phyloP scores from a whole-genome alignment of 805 yeast genomes.

The Cyberlindnera bimundalis region DNA sequence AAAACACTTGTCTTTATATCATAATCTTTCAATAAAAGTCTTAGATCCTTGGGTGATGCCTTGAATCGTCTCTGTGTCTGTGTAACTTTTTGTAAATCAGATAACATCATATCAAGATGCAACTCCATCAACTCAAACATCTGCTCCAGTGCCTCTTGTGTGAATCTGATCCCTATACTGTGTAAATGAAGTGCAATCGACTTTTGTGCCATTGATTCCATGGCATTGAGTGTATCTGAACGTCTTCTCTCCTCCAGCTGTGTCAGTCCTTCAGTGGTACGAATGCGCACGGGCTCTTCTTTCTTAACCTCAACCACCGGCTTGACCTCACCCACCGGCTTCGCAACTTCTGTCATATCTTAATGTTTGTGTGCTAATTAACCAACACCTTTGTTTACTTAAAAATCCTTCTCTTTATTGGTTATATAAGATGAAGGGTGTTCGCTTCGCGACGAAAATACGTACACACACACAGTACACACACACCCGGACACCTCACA shows the following conservation, averaged over 20 bases:
- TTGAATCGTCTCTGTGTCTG: conserved; percentile 57
- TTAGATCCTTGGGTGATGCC: conserved; percentile 52
- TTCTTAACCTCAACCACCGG: not conserved
- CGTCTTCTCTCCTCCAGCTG: conserved; percentile 3
- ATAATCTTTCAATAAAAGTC: conserved; percentile 41
- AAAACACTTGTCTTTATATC: conserved; percentile 39
- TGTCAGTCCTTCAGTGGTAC: conserved; percentile 1
- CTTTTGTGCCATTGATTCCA: conserved; percentile 31
- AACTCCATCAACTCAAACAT: conserved; percentile 33
- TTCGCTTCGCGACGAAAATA: too few species aligned
- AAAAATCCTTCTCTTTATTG: too few species aligned
- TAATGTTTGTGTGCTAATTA: too few species aligned
- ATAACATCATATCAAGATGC: conserved; percentile 37
- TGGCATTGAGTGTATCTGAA: conserved; percentile 20
- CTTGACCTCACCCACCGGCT: not conserved
- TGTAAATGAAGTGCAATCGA: conserved; percentile 37
- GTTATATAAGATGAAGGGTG: too few species aligned
- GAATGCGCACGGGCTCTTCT: not conserved
- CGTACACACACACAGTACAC: too few species aligned
- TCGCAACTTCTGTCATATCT: not conserved
- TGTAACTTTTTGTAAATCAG: conserved; percentile 45
- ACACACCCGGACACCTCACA: too few species aligned
- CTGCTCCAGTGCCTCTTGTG: conserved; percentile 36
- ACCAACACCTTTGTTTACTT: too few species aligned
- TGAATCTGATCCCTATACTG: conserved; percentile 30